These are phyloP conservation scores for Suillus subluteus DNA, from an alignment of 768 basidiomycete species.

Conservation along the genomic window DNA sequence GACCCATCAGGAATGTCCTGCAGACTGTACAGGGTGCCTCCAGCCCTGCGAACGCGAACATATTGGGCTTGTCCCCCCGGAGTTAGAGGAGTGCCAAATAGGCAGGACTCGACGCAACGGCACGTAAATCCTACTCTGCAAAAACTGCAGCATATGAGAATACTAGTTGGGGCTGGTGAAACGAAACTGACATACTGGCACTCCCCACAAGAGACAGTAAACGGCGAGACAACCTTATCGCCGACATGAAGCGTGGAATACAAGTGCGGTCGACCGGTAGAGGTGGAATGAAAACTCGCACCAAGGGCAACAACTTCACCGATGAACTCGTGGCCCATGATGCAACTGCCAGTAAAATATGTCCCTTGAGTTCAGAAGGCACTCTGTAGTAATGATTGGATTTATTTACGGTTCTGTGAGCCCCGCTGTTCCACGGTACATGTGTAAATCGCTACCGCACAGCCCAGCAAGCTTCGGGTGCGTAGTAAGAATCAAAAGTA, in stretches of 20 bases:
- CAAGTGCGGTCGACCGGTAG: conserved; percentile 56
- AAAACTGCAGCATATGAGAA: conserved; percentile 44
- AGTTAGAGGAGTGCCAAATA: conserved; percentile 69
- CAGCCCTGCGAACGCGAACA: conserved; percentile 77
- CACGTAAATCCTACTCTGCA: conserved; percentile 77
- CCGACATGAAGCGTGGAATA: conserved; percentile 70
- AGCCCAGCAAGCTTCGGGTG: conserved; percentile 59
- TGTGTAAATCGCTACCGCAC: conserved; percentile 77
- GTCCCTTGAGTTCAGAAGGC: conserved; percentile 5
- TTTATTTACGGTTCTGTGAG: conserved; percentile 54
- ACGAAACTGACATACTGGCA: conserved; percentile 61
- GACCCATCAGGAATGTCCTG: conserved; percentile 51
- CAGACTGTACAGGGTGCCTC: conserved; percentile 74
- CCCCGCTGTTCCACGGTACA: conserved; percentile 67
- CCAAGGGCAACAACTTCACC: conserved; percentile 75
- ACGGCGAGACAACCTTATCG: conserved; percentile 80
- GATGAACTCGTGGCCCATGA: conserved; percentile 78
- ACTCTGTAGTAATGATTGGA: neutral
- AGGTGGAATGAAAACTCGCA: conserved; percentile 49
- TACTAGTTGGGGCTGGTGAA: neutral
- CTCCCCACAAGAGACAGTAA: conserved; percentile 83
- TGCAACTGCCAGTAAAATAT: conserved; percentile 45
- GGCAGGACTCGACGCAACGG: conserved; percentile 59
- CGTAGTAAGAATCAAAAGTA: conserved; percentile 2
- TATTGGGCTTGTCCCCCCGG: conserved; percentile 83